A percentile compares a stretch with the other conserved stretches of the same genome.
phyloP scores from a whole-genome alignment of 305 asterid genomes.

The Fraxinus ornus region DNA sequence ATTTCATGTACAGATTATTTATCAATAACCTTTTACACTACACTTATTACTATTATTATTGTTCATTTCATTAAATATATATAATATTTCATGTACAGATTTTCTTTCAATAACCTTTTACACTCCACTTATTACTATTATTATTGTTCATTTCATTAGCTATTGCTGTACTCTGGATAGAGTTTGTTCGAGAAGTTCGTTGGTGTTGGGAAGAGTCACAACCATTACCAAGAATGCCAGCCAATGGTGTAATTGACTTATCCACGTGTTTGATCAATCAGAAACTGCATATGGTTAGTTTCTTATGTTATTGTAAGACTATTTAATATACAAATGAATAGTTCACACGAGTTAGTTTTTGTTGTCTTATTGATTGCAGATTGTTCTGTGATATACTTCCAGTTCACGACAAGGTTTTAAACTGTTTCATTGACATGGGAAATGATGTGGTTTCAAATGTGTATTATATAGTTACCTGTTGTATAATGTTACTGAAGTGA shows the following conservation, averaged over 20 bases:
- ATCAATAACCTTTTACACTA: conserved; percentile 9
- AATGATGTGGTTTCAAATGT: background rate
- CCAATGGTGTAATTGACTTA: conserved; percentile 68
- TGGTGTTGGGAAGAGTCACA: conserved; percentile 99
- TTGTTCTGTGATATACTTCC: background rate
- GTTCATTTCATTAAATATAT: too few relatives aligned
- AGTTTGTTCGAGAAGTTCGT: conserved; percentile 91
- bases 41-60: conserved; percentile 20
- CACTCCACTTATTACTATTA: conserved; percentile 17
- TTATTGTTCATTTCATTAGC: conserved; percentile 49
- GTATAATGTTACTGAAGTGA: background rate
- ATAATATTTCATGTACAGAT: background rate
- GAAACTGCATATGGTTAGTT: conserved; percentile 91
- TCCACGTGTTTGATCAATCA: conserved; percentile 90
- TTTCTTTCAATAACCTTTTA: conserved; percentile 12
- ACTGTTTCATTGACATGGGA: background rate
- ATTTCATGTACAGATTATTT: conserved; percentile 2
- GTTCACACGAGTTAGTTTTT: background rate
- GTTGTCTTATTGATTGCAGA: background rate
- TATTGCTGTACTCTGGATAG: conserved; percentile 96
- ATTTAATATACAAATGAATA: background rate
- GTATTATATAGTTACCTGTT: background rate
- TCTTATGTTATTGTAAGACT: background rate
- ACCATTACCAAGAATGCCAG: conserved; percentile 80
- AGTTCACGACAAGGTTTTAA: background rate